These are phyloP conservation scores for Isabelozyma rhagii DNA, from an alignment of 805 yeast species.

Conservation along the genomic window DNA sequence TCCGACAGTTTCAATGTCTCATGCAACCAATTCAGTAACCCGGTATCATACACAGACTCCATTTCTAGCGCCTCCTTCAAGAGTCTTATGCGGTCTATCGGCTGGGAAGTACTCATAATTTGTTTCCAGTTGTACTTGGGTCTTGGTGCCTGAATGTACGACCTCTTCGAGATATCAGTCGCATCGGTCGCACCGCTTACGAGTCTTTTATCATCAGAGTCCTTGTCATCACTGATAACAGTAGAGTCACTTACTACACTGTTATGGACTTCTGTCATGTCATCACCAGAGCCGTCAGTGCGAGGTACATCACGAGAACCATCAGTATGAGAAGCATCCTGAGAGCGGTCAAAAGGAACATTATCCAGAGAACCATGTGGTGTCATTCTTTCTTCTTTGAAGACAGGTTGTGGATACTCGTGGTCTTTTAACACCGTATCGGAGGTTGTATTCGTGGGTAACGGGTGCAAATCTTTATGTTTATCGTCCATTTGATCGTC, in stretches of 20 bases:
- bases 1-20: conserved; percentile 40
- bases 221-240: background rate
- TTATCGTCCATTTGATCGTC: conserved; percentile 2
- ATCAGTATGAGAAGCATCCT: background rate
- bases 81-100: conserved; percentile 39
- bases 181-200: conserved; percentile 7
- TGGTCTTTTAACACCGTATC: conserved; percentile 26
- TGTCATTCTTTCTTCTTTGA: conserved; percentile 25
- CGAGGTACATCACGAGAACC: background rate
- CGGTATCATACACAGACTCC: conserved; percentile 49
- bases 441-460: conserved; percentile 4
- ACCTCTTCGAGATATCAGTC: conserved; percentile 5
- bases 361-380: conserved; percentile 15
- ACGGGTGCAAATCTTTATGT: background rate
- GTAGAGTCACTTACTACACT: background rate
- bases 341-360: background rate
- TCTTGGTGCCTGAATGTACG: conserved; percentile 9
- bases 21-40: conserved; percentile 56
- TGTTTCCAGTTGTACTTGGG: conserved; percentile 41
- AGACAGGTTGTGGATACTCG: conserved; percentile 13
- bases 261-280: background rate
- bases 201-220: background rate
- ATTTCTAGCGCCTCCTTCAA: conserved; percentile 41
- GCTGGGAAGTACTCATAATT: conserved; percentile 37
- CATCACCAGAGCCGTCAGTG: background rate